Conservation (phyloP, 2,329 filamentous ascomycete species). For the Nakataea oryzae region DNA sequence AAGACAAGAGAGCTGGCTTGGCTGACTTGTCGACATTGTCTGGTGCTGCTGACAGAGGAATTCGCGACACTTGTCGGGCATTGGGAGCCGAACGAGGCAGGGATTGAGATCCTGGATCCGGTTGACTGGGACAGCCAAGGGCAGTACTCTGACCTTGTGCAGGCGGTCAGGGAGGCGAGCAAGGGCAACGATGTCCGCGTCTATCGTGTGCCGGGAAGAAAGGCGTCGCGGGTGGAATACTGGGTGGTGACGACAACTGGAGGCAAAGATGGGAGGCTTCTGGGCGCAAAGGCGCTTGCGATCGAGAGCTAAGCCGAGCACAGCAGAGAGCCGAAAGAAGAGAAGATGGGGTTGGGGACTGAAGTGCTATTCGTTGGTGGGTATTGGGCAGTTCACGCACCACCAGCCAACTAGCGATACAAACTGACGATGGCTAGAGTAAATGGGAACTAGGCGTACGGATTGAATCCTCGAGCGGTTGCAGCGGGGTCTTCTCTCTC, state of each 20-base stretch:
- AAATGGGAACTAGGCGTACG: background rate
- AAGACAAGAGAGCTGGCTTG: constrained; percentile 7
- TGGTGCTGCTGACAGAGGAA: constrained; percentile 37
- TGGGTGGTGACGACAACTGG: constrained; percentile 61
- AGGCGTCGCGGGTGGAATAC: constrained; percentile 61
- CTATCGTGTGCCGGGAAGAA: constrained; percentile 54
- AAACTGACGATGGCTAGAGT: background rate
- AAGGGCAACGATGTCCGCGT: constrained; percentile 61
- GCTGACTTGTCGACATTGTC: constrained; percentile 1
- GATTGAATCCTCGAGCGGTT: no score
- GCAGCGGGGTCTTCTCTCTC: no score
- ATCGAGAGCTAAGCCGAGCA: constrained; percentile 51
- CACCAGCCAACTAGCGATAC: background rate
- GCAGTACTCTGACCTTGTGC: constrained; percentile 58
- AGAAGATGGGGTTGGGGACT: background rate
- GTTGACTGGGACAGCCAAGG: constrained; percentile 64
- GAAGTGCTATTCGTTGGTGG: background rate
- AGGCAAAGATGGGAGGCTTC: constrained; percentile 46
- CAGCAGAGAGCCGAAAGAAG: background rate
- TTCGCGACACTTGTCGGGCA: constrained; percentile 59
- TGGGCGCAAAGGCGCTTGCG: constrained; percentile 69
- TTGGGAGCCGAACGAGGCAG: constrained; percentile 37
- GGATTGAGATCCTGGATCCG: constrained; percentile 56
- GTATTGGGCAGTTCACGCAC: background rate
- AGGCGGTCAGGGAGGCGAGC: constrained; percentile 55